Evolutionary conservation across 2,329 filamentous ascomycete genomes (phyloP), one percentile per base, ranked within the genome.

Genomic region (Ophiocordyceps unilateralis): DNA sequence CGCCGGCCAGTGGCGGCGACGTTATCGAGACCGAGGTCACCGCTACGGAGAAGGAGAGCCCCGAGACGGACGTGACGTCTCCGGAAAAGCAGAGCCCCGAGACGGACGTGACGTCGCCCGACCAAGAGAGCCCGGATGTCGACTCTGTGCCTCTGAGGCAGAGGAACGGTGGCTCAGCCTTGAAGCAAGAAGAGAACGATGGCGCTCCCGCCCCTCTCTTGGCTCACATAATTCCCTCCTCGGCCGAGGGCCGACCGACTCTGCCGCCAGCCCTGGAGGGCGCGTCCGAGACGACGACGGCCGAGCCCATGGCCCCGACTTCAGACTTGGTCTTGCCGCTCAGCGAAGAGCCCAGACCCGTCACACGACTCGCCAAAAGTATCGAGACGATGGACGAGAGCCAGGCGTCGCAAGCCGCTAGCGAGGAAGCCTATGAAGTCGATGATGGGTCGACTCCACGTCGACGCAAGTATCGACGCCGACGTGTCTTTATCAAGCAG

Each of bases 11-110:
- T 45, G 55, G 47, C 14, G 56, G 49, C 6, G 55, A 55, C 19
- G 52, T 52, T 10, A 44, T 51, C 0, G 60, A 63, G 39, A 64
- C 62, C 3, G 32, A 19, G 10, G n/a, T 19, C 3, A 74, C 71
- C 0, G 67, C 69, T 1, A 70, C 71, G 0, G 69, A 69, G 32
- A 64, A 66, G 42, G 67, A 72, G 36, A 61, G 57, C 2, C 63
- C 67, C 2, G 64, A 63, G 19, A 58, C 61, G 6, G 43, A 53
- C 2, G 46, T 15, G 4, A 34, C 32, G 10, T 34, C 32, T 34
- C 32, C 32, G 15, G 32, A 19, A 17, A 34, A 34, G n/a, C 15
- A 34, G n/a, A 34, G 15, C n/a, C n/a, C 32, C 4, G 32, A 34
- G 32, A 34, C n/a, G 5, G 4, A 6, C 6, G 6, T 10, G n/a